Conservation (phyloP, 1,284 basidiomycete genomes). For the Pseudomicrostroma phylloplanum region DNA sequence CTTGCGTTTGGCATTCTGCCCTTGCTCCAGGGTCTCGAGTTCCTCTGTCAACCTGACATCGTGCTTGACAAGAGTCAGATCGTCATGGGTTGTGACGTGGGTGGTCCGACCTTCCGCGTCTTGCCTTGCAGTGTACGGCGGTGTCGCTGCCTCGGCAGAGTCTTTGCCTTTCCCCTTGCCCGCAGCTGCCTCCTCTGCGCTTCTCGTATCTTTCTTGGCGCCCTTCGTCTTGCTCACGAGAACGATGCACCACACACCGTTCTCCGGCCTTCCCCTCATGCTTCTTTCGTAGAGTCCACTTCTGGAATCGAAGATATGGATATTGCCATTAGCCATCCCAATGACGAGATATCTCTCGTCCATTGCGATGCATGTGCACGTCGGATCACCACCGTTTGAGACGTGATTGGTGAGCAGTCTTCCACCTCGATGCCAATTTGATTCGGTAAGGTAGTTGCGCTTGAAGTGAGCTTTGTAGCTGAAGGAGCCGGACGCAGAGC, state of each 20-base stretch:
- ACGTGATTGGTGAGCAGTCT: slow-evolving; percentile 68
- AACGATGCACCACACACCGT: slow-evolving; percentile 86
- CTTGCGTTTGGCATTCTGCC: too few species aligned
- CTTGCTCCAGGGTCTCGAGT: too few species aligned
- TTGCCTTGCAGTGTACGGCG: too few species aligned
- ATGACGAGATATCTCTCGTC: slow-evolving; percentile 80
- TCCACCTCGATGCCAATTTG: slow-evolving; percentile 79
- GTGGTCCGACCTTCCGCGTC: too few species aligned
- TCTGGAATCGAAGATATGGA: slow-evolving; percentile 76
- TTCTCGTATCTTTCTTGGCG: not conserved
- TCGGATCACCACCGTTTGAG: slow-evolving; percentile 56
- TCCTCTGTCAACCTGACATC: too few species aligned
- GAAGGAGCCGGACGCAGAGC: slow-evolving; percentile 40
- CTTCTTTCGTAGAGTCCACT: slow-evolving; percentile 73
- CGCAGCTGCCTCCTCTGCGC: not conserved
- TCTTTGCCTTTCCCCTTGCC: slow-evolving; percentile 21
- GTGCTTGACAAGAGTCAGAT: too few species aligned
- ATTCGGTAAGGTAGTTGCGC: slow-evolving; percentile 66
- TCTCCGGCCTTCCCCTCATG: slow-evolving; percentile 69
- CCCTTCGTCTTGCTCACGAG: slow-evolving; percentile 54
- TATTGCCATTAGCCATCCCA: slow-evolving; percentile 78
- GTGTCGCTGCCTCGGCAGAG: slow-evolving; percentile 13
- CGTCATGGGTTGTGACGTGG: too few species aligned
- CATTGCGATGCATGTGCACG: slow-evolving; percentile 72
- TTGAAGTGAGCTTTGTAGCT: slow-evolving; percentile 71